Conservation (phyloP, 345 rosid genomes). For the Noccaea caerulescens region DNA sequence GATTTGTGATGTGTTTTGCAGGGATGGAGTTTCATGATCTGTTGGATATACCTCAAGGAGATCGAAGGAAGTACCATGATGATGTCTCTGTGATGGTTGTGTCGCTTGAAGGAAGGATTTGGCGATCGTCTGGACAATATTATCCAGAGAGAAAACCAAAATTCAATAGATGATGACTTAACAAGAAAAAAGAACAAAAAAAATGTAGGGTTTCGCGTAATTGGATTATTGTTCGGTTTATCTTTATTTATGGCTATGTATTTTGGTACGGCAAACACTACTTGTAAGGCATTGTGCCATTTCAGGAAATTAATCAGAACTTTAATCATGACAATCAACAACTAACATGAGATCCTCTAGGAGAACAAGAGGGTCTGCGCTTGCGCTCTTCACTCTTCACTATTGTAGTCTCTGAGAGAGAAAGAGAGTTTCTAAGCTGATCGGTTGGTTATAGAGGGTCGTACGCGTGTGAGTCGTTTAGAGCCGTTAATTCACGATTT, state of each 20-base stretch:
- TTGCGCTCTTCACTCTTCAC: too few relatives aligned
- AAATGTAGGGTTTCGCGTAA: conserved; percentile 15
- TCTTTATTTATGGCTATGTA: too few relatives aligned
- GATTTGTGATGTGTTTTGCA: conserved; percentile 38
- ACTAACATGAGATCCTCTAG: neutral
- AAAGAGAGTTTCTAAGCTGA: neutral
- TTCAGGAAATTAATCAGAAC: too few relatives aligned
- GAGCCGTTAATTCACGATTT: conserved; percentile 50
- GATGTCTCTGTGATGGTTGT: conserved; percentile 98
- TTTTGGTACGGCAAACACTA: too few relatives aligned
- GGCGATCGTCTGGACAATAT: conserved; percentile 88
- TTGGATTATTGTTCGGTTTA: conserved; percentile 26
- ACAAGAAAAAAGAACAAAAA: conserved; percentile 1
- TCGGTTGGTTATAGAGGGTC: conserved; percentile 16
- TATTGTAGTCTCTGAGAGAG: neutral
- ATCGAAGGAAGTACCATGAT: conserved; percentile 92
- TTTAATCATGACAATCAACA: neutral
- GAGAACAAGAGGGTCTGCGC: neutral
- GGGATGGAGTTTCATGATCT: conserved; percentile 96
- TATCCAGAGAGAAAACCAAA: conserved; percentile 40
- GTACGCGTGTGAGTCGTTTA: conserved; percentile 39
- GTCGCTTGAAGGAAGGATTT: conserved; percentile 93
- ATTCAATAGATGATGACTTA: conserved; percentile 38
- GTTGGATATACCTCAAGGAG: conserved; percentile 93
- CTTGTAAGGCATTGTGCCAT: too few relatives aligned